A percentile compares a stretch with the other conserved stretches of the same genome.
These are phyloP conservation scores for Funneliformis geosporum DNA, from an alignment of 192 early-diverging fungal genomes.

Conservation along the genomic window DNA sequence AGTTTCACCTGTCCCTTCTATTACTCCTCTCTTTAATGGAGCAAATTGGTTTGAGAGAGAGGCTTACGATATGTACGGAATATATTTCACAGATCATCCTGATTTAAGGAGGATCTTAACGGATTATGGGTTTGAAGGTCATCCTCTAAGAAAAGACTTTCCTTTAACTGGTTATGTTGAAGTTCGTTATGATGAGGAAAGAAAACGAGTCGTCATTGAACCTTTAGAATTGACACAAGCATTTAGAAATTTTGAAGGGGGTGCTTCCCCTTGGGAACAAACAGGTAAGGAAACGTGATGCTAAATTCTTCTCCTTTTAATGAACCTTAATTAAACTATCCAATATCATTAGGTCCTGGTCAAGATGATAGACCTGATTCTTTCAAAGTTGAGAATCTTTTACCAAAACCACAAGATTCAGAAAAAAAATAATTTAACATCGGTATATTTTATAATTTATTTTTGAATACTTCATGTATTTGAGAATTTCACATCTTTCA, in stretches of 20 bases:
- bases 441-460: not conserved
- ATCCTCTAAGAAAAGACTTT: constrained; percentile 96
- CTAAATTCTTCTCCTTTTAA: constrained; percentile 2
- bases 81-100: constrained; percentile 94
- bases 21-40: constrained; percentile 73
- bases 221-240: constrained; percentile 95
- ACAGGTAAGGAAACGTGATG: constrained; percentile 50
- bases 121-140: constrained; percentile 98
- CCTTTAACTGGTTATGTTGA: constrained; percentile 99
- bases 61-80: constrained; percentile 97
- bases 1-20: constrained; percentile 85
- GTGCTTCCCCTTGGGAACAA: constrained; percentile 93
- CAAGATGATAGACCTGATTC: constrained; percentile 44
- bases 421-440: constrained; percentile 17
- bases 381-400: constrained; percentile 29
- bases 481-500: not conserved
- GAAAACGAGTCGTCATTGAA: constrained; percentile 96
- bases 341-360: constrained; percentile 38
- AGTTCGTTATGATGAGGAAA: constrained; percentile 97
- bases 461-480: not conserved
- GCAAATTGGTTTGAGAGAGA: constrained; percentile 99
- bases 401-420: constrained; percentile 15
- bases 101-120: constrained; percentile 96
- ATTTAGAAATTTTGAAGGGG: constrained; percentile 92
- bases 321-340: not conserved